Base-by-base conservation (phyloP, 345 rosid genomes). In the Odontarrhena argentea region DNA sequence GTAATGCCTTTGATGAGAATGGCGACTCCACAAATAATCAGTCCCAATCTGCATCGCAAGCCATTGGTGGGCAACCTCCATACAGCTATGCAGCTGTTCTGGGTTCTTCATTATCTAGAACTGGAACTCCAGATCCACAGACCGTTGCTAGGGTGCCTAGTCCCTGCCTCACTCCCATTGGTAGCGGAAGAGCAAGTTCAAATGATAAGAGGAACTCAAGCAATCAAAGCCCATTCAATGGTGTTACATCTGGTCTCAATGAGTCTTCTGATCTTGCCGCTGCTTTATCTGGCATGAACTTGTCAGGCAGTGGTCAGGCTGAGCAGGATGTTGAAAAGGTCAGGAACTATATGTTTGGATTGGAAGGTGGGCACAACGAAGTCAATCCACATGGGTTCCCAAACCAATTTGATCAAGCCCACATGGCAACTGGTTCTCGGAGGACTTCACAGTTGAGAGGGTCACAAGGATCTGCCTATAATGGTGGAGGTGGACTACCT, bases 51-150 rank as follows among this genome's bases (percentile, higher is more conserved):
- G 71, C 78, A 4, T 78, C 75, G 55, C 91, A 78, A 62, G 81
- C 60, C 62, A 58, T 75, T 42, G 85, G 89, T 34, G 80, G 67
- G 41, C 71, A 83, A 36, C 60, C 89, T 47, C 85, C 96, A 28
- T 81, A 80, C 51, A 69, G 88, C 49, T 90, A 89, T 74, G 98
- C 96, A 68, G 83, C 93, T 76, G 97, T 77, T 30, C 77, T 92
- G 0, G 97, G 97, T 26, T 46, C 89, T 63, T 81, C 97, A 36
- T 63, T 93, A 77, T 92, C 98, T 35, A 79, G 98, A 67, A 84
- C 85, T 57, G 84, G 82, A 25, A 93, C 98, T 40, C 98, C 98
- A 63, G 98, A 93, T 78, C 87, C 90, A 2, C 96, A 87, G 72
- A 81, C 76, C 60, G 66, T 82, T 47, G 92, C 78, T 41, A 83